Conservation (phyloP, 164 flowering plant species). For the Chimonanthus salicifolius region DNA sequence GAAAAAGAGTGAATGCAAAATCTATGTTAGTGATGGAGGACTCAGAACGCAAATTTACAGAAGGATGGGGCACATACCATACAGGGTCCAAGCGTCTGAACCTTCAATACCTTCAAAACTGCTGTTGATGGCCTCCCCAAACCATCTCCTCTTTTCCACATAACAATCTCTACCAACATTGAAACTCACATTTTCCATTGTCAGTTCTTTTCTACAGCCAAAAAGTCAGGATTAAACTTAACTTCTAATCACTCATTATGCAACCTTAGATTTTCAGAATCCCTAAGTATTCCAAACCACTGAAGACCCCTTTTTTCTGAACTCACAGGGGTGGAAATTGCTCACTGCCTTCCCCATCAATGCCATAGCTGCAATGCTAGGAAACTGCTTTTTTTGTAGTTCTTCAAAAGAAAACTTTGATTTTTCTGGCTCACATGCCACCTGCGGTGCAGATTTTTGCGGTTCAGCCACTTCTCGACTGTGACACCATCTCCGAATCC, state of each 20-base stretch:
- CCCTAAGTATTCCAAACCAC: constrained; percentile 55
- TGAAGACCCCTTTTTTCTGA: constrained; percentile 49
- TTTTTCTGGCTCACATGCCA: constrained; percentile 38
- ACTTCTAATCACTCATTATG: background rate
- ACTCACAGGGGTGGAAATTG: constrained; percentile 48
- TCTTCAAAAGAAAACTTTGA: constrained; percentile 31
- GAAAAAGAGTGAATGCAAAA: background rate
- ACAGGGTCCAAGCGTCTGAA: background rate
- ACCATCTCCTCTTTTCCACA: background rate
- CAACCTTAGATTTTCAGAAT: background rate
- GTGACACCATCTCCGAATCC: constrained; percentile 74
- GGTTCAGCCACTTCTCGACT: constrained; percentile 7
- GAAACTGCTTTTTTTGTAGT: constrained; percentile 48
- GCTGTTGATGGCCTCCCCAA: background rate
- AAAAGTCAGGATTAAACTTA: background rate
- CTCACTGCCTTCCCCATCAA: constrained; percentile 81
- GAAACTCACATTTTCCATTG: background rate
- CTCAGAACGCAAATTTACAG: background rate
- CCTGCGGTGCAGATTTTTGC: constrained; percentile 21
- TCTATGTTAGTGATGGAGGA: background rate
- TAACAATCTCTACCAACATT: background rate
- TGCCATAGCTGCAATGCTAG: constrained; percentile 90
- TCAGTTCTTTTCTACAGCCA: background rate
- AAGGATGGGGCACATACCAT: constrained; percentile 1
- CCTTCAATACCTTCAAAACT: background rate